A percentile compares a stretch with the other conserved stretches of the same genome.
Evolutionary conservation across 2,329 filamentous ascomycete genomes (phyloP).

Genomic region (Cylindrodendrum hubeiense): DNA sequence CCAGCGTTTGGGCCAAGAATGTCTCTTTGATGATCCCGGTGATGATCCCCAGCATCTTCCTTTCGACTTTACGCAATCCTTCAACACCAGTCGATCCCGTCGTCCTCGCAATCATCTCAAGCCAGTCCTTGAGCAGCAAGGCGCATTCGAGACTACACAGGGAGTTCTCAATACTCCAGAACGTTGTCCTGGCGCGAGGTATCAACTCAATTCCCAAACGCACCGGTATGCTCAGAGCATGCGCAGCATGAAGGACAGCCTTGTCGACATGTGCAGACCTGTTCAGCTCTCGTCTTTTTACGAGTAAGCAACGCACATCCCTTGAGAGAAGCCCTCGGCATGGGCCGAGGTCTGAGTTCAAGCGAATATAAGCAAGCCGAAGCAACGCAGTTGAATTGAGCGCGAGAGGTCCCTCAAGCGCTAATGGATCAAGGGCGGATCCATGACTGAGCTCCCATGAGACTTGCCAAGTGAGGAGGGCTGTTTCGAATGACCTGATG

Average conservation of each 20-base stretch:
- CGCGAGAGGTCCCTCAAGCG: background rate
- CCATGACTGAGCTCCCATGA: background rate
- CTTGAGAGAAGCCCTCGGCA: background rate
- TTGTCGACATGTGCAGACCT: background rate
- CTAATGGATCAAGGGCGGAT: background rate
- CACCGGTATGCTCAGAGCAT: constrained; percentile 4
- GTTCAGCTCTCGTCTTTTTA: no score
- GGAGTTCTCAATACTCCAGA: constrained; percentile 7
- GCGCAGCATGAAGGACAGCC: background rate
- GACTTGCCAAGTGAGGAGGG: background rate
- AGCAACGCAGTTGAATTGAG: background rate
- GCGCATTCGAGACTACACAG: constrained; percentile 9
- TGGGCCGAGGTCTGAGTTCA: background rate
- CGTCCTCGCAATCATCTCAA: background rate
- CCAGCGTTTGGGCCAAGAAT: background rate
- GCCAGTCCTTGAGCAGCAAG: constrained; percentile 1
- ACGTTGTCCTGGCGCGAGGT: background rate
- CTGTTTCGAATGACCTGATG: background rate
- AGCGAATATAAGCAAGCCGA: background rate
- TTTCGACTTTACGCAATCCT: background rate
- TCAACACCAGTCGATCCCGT: background rate
- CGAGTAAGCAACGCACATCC: background rate
- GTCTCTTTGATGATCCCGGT: constrained; percentile 1
- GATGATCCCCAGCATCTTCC: background rate
- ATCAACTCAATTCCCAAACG: background rate